These are phyloP conservation scores for Metarhizium guizhouense DNA, from an alignment of 2,329 filamentous ascomycete genomes.

Conservation along the genomic window DNA sequence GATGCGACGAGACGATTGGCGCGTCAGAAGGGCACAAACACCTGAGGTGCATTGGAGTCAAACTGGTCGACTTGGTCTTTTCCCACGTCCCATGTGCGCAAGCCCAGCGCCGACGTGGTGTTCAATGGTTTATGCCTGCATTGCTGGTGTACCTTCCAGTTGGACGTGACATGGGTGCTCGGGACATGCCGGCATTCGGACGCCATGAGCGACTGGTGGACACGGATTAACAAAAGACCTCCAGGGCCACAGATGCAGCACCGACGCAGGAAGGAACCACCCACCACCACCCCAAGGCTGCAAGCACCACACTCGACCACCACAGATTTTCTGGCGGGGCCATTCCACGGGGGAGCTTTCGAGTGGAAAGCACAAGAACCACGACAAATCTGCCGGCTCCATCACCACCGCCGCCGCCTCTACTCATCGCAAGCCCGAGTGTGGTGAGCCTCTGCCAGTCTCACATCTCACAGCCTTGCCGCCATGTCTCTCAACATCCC, in stretches of 20 bases:
- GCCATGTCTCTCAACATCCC: constrained; percentile 94
- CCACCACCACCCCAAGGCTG: too few relatives aligned
- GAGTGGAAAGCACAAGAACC: constrained; percentile 2
- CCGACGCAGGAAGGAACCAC: too few relatives aligned
- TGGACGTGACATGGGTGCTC: background rate
- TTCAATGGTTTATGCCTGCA: too few relatives aligned
- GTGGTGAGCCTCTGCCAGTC: constrained; percentile 6
- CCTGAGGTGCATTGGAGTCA: background rate
- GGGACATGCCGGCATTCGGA: too few relatives aligned
- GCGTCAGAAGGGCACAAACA: background rate
- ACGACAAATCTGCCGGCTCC: background rate
- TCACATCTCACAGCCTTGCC: constrained; percentile 6
- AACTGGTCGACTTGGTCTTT: too few relatives aligned
- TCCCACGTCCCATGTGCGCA: too few relatives aligned
- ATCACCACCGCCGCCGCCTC: background rate
- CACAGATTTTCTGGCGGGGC: constrained; percentile 3
- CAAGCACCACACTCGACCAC: background rate
- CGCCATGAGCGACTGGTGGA: background rate
- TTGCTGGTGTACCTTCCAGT: background rate
- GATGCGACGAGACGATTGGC: background rate
- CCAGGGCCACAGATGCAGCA: background rate
- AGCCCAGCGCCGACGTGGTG: too few relatives aligned
- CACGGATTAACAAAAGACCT: background rate
- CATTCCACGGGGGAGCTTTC: background rate
- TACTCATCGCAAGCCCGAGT: constrained; percentile 1